Percentiles rank a stretch among this genome's conserved stretches.
These are phyloP conservation scores for Trichomonascaceae sp. DNA, from an alignment of 1,139 yeast genomes.

Conservation along the genomic window DNA sequence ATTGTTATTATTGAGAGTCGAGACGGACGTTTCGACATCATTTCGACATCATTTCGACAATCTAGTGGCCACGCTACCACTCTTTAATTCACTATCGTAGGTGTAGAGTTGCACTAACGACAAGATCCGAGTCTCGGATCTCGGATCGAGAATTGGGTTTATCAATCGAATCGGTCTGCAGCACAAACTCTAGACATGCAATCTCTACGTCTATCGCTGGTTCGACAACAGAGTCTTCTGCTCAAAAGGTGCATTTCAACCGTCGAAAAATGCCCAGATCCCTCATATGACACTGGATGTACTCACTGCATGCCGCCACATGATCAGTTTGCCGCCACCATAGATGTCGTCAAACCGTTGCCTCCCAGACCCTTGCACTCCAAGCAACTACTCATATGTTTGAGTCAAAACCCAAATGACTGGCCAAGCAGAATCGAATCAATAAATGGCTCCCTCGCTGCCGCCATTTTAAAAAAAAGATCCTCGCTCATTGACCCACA, in stretches of 20 bases:
- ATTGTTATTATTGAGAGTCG: too few species aligned
- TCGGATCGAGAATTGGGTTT: too few species aligned
- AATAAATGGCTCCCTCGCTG: conserved; percentile 31
- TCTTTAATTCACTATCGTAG: too few species aligned
- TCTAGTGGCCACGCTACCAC: too few species aligned
- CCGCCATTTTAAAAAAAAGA: conserved; percentile 5
- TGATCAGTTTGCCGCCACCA: conserved; percentile 7
- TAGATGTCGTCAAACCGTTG: conserved; percentile 8
- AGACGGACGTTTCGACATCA: too few species aligned
- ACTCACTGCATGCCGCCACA: conserved; percentile 39
- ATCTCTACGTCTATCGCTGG: not conserved
- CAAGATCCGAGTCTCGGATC: too few species aligned
- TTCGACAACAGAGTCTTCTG: not conserved
- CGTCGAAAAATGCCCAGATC: conserved; percentile 34
- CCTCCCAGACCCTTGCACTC: conserved; percentile 36
- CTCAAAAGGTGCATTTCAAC: not conserved
- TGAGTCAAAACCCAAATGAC: conserved; percentile 28
- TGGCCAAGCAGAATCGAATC: conserved; percentile 52
- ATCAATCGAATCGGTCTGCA: too few species aligned
- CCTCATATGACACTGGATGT: conserved; percentile 47
- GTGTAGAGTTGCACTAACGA: too few species aligned
- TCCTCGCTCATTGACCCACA: conserved; percentile 17
- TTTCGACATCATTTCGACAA: too few species aligned
- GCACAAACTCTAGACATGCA: too few species aligned
- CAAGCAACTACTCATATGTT: conserved; percentile 44